These are phyloP conservation scores for Leishmania major DNA, from an alignment of 208 protist genomes.

Conservation along the genomic window DNA sequence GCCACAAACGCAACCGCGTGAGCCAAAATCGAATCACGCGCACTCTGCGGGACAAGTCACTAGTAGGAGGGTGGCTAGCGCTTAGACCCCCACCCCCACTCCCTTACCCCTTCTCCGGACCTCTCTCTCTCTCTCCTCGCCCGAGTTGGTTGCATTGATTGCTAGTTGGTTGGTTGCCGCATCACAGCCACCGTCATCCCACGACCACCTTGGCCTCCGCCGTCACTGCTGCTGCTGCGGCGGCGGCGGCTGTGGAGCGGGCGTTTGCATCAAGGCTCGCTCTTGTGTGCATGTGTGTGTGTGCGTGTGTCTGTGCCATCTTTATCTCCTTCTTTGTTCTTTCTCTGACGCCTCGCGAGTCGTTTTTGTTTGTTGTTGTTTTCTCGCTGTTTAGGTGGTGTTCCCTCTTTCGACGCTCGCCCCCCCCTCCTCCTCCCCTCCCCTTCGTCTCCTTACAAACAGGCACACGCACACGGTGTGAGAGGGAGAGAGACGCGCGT, in stretches of 20 bases:
- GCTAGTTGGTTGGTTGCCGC: background rate
- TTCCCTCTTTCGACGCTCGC: background rate
- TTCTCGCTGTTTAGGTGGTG: background rate
- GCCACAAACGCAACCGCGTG: background rate
- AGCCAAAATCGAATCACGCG: too few relatives aligned
- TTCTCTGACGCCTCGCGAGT: background rate
- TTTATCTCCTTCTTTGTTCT: background rate
- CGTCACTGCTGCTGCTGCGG: too few relatives aligned
- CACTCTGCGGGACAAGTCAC: background rate
- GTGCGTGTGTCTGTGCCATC: too few relatives aligned
- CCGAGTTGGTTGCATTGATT: background rate
- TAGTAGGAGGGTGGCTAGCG: background rate
- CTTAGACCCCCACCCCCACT: background rate
- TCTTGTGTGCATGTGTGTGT: too few relatives aligned
- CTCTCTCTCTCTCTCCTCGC: background rate
- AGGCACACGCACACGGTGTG: too few relatives aligned
- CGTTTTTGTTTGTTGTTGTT: background rate
- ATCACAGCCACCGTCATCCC: background rate
- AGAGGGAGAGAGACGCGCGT: too few relatives aligned
- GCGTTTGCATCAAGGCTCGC: too few relatives aligned
- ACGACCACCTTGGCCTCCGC: background rate
- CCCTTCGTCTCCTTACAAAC: background rate
- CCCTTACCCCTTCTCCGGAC: too few relatives aligned
- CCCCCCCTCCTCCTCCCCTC: background rate
- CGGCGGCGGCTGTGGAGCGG: too few relatives aligned